Evolutionary conservation across 2,329 filamentous ascomycete genomes (phyloP), one percentile per base, ranked within the genome.

Genomic region (Calonectria henricotiae): DNA sequence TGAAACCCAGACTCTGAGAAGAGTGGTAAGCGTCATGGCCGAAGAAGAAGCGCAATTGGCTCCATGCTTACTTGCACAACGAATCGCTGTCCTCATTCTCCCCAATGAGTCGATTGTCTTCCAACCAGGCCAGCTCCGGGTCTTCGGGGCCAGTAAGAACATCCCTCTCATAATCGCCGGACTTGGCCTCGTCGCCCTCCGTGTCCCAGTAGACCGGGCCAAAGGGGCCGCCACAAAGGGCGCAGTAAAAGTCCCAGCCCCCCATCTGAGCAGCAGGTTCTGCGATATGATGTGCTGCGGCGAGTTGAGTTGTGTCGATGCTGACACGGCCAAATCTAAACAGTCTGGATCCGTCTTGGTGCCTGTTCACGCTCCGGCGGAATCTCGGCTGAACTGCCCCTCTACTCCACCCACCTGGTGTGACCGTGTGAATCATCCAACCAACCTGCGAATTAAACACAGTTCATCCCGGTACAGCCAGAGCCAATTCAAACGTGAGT

Each of bases 171-270:
- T 62, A 62, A 5, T 17, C 25, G n/a, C 23, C 27, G 27, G 4
- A 30, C 27, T 5, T 20, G 17, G n/a, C n/a, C 20, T 61, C 39
- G 23, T 61, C 37, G 37, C 44, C 37, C 12, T 44, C 47, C 11
- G 35, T 49, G 23, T 44, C n/a, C 62, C 62, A 64, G 37, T 64
- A 44, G 5, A 64, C 12, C 4, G 20, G 20, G 23, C 47, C 47
- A 20, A 64, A 23, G 7, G 62, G 62, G 47, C 62, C 62, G 17
- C 62, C 62, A 15, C 62, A 64, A 17, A 64, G 46, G 46, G 62
- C 62, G 37, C 62, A 64, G n/a, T 54, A 64, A 17, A 51, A 37
- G n/a, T 64, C 32, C 46, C 37, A 64, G 47, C 62, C 62, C 5
- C 47, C 62, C 62, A 64, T 64, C n/a, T 54, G 9, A 5, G 25